Evolutionary conservation across 2,329 filamentous ascomycete species (phyloP), one percentile per base, ranked within the genome.

Genomic region (Fusarium aywerte): DNA sequence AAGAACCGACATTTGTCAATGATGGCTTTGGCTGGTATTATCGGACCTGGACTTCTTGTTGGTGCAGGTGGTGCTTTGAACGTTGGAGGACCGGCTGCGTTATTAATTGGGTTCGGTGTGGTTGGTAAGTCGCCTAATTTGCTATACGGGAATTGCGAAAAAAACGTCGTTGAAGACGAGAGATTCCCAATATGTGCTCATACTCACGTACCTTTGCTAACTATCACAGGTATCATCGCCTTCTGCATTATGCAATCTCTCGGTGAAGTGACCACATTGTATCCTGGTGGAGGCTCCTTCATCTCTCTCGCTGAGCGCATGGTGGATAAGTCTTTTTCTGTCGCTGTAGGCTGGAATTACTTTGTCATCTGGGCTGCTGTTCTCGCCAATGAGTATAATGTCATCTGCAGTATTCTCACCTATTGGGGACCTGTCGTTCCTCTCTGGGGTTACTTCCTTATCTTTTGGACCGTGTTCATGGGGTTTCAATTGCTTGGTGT

Each of bases 401-500:
- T 89, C 50, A 85, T 90, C 21, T 88, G 84, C 48, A 88, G 84
- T 69, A 89, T 92, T 58, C 80, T 91, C 51, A 83, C 84, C 1
- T 90, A 89, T 69, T 92, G 89, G 89, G 86, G 82, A 23, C 86
- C 87, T 39, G 82, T 76, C 62, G 82, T 83, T 42, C 91, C 84
- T 56, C 79, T 85, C 74, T 92, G 81, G 90, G 90, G 82, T 62
- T 93, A 83, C 74, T 92, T 93, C 59, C 80, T 90, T 29, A 84
- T 93, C n/a, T 88, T 93, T 69, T 93, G 90, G 88, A 85, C 88
- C n/a, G 78, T 87, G 0, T 91, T 93, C 65, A 81, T 89, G 1
- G 82, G 79, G 0, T 87, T 93, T 59, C 91, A 93, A 71, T 82
- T 93, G 32, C 80, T 93, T 2, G 90, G 90, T 2, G 89, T 93